These are phyloP conservation scores for Umbelopsis sp. DNA, from an alignment of 371 early-diverging fungal genomes.

Conservation along the genomic window DNA sequence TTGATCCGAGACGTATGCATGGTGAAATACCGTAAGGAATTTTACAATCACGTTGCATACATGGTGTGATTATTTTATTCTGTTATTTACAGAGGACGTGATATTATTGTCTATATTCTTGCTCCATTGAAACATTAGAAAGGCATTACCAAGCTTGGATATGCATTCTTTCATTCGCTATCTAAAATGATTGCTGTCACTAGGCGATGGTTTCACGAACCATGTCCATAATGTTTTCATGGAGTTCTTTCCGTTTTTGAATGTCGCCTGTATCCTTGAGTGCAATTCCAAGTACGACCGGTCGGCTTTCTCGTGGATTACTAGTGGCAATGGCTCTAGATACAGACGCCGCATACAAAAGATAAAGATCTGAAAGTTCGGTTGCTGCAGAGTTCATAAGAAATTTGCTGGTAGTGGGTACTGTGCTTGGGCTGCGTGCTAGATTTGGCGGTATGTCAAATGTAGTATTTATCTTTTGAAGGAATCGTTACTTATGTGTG, in stretches of 20 bases:
- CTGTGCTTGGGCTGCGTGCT: conserved; percentile 45
- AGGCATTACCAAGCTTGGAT: not conserved
- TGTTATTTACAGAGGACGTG: no score
- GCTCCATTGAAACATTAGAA: not conserved
- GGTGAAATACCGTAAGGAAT: no score
- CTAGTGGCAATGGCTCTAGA: conserved; percentile 63
- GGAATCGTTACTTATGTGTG: conserved; percentile 1
- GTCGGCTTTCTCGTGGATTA: conserved; percentile 64
- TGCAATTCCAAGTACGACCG: conserved; percentile 66
- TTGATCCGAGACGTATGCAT: no score
- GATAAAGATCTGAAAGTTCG: conserved; percentile 61
- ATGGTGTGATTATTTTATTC: no score
- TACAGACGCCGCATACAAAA: conserved; percentile 67
- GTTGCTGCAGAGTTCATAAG: conserved; percentile 58
- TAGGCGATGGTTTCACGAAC: conserved; percentile 38
- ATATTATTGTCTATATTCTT: not conserved
- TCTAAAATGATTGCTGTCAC: not conserved
- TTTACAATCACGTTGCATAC: no score
- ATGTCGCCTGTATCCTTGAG: conserved; percentile 51
- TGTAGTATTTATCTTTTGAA: conserved; percentile 47
- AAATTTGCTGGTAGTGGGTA: conserved; percentile 54
- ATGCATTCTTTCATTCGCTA: not conserved
- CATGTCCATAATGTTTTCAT: conserved; percentile 36
- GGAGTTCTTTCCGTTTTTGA: conserved; percentile 32
- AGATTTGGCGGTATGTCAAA: conserved; percentile 50